phyloP scores from a whole-genome alignment of 1,284 basidiomycete genomes.

The Filobasidium uniguttulatum region DNA sequence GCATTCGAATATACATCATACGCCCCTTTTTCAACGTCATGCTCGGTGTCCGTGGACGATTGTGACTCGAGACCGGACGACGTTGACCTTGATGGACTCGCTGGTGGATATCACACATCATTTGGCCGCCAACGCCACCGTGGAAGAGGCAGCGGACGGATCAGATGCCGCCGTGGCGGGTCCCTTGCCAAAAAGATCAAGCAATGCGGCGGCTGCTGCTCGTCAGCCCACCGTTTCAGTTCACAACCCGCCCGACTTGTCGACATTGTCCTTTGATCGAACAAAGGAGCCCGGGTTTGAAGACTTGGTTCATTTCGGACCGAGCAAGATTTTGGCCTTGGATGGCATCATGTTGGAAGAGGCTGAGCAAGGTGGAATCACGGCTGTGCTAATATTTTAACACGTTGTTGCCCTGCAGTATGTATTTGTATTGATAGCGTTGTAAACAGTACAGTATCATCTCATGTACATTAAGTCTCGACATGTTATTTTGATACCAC shows the following conservation, averaged over 20 bases:
- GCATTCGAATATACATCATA: slow-evolving; percentile 52
- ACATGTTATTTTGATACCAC: no score
- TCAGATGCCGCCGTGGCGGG: slow-evolving; percentile 1
- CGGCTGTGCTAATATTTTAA: slow-evolving; percentile 25
- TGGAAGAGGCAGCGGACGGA: slow-evolving; percentile 43
- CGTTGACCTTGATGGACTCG: slow-evolving; percentile 27
- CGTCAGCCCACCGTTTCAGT: slow-evolving; percentile 51
- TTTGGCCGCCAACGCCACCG: no score
- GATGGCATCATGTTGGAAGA: slow-evolving; percentile 71
- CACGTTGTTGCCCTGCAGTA: no score
- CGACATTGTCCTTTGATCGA: slow-evolving; percentile 71
- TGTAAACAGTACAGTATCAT: no score
- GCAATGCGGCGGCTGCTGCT: slow-evolving; percentile 5
- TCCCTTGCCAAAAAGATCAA: slow-evolving; percentile 9
- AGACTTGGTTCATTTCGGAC: slow-evolving; percentile 20
- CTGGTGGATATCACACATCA: no score
- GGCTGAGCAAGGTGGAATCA: slow-evolving; percentile 50
- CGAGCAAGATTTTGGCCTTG: slow-evolving; percentile 50
- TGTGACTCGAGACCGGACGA: slow-evolving; percentile 11
- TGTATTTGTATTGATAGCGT: no score
- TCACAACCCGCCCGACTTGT: slow-evolving; percentile 51
- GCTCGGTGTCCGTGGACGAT: slow-evolving; percentile 80
- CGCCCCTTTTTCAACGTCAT: slow-evolving; percentile 71
- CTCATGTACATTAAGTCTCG: no score
- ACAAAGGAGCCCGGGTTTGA: slow-evolving; percentile 55